Conservation (phyloP, 2,329 filamentous ascomycete genomes). For the Colletotrichum sp. region DNA sequence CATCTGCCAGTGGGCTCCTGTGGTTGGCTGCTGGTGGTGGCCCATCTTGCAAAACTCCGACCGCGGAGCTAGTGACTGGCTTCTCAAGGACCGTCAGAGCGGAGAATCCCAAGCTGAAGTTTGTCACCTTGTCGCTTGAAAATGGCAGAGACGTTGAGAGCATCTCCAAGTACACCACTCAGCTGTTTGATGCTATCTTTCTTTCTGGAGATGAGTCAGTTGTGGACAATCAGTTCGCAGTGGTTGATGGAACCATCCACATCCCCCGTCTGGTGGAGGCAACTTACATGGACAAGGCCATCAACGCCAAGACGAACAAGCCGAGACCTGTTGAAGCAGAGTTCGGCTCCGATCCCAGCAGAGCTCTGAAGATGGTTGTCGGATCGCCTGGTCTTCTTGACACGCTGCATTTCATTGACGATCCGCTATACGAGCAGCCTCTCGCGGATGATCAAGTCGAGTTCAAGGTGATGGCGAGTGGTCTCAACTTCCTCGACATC, state of each 20-base stretch:
- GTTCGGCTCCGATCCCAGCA: neutral
- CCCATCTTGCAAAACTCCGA: neutral
- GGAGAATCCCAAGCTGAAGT: neutral
- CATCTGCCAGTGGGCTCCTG: neutral
- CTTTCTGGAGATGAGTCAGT: neutral
- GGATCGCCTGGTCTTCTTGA: neutral
- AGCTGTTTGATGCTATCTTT: neutral
- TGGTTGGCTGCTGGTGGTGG: neutral
- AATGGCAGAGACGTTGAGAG: neutral
- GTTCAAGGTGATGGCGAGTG: constrained; percentile 28
- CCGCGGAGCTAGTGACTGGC: neutral
- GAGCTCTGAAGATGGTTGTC: neutral
- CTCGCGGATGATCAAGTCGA: constrained; percentile 22
- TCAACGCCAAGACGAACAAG: neutral
- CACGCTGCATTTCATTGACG: neutral
- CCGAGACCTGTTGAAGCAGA: neutral
- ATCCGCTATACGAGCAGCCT: neutral
- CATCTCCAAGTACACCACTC: neutral
- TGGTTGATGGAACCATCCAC: neutral
- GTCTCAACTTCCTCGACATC: constrained; percentile 29
- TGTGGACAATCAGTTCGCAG: neutral
- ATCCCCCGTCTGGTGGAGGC: neutral
- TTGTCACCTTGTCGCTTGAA: neutral
- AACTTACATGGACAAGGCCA: neutral
- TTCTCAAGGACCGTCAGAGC: neutral